Evolutionary conservation across 2,329 filamentous ascomycete genomes (phyloP).

Genomic region (Coleophoma cylindrospora): DNA sequence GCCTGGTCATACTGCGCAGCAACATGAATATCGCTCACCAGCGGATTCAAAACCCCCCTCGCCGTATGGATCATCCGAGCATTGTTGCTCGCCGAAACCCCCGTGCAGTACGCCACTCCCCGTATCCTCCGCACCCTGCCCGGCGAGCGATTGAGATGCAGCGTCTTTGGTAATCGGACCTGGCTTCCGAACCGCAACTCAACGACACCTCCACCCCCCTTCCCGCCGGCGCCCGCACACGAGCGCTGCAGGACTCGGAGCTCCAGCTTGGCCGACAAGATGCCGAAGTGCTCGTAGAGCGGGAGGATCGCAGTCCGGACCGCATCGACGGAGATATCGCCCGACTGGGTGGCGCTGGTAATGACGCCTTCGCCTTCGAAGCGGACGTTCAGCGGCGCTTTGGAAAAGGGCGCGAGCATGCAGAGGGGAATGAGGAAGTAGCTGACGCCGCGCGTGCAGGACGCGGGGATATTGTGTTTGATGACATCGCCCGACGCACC

Average conservation of each 20-base stretch:
- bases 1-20: conserved; percentile 73
- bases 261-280: conserved; percentile 74
- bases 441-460: conserved; percentile 74
- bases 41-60: conserved; percentile 77
- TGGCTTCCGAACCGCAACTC: conserved; percentile 92
- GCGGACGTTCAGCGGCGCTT: conserved; percentile 82
- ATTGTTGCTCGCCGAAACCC: conserved; percentile 90
- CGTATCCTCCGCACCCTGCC: conserved; percentile 84
- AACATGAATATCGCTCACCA: conserved; percentile 87
- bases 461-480: conserved; percentile 72
- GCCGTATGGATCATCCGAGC: conserved; percentile 91
- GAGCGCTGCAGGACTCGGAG: conserved; percentile 75
- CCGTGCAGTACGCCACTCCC: conserved; percentile 89
- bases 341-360: conserved; percentile 74
- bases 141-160: conserved; percentile 77
- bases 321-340: conserved; percentile 87
- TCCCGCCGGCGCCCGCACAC: conserved; percentile 68
- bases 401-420: conserved; percentile 87
- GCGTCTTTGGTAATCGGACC: conserved; percentile 85
- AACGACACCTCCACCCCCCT: conserved; percentile 85
- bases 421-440: conserved; percentile 91
- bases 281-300: conserved; percentile 85
- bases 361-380: conserved; percentile 91
- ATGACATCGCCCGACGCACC: conserved; percentile 70
- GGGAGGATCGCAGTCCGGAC: conserved; percentile 91